A percentile compares a stretch with the other conserved stretches of the same genome.
Evolutionary conservation across 306 rosid species (phyloP).

Genomic region (Leucaena leucocephala): DNA sequence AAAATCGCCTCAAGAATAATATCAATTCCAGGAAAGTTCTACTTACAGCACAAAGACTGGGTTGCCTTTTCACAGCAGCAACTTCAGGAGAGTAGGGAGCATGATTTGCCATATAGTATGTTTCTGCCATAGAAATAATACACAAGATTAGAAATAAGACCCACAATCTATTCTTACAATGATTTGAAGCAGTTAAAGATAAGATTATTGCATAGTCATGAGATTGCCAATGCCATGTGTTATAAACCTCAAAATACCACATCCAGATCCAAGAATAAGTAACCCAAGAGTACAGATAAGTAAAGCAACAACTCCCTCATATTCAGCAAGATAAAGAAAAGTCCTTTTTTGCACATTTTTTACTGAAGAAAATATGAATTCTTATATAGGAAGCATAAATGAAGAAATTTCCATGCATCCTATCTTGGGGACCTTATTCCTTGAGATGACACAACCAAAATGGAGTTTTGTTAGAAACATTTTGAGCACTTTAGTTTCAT

Average conservation of each 20-base stretch:
- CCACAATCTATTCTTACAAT: conserved; percentile 18
- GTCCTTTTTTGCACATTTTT: neutral
- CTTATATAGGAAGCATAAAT: neutral
- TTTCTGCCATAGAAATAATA: conserved; percentile 54
- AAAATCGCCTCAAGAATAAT: neutral
- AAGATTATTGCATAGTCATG: neutral
- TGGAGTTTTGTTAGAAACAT: conserved; percentile 10
- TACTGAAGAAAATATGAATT: conserved; percentile 13
- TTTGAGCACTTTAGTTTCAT: neutral
- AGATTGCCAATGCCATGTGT: neutral
- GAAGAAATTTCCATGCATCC: neutral
- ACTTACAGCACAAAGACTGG: conserved; percentile 74
- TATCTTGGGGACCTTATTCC: neutral
- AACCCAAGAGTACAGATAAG: conserved; percentile 24
- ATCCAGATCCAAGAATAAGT: conserved; percentile 20
- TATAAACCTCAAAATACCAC: conserved; percentile 13
- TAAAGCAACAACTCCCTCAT: conserved; percentile 14
- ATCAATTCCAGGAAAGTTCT: conserved; percentile 25
- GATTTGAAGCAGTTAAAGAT: conserved; percentile 19
- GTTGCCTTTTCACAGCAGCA: conserved; percentile 59
- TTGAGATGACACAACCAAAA: neutral
- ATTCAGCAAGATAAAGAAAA: neutral
- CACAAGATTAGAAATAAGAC: conserved; percentile 46
- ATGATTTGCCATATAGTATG: conserved; percentile 52
- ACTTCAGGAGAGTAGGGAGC: conserved; percentile 56